Evolutionary conservation across 2,329 filamentous ascomycete species (phyloP), one percentile per base, ranked within the genome.

Genomic region (Stachybotrys elegans): DNA sequence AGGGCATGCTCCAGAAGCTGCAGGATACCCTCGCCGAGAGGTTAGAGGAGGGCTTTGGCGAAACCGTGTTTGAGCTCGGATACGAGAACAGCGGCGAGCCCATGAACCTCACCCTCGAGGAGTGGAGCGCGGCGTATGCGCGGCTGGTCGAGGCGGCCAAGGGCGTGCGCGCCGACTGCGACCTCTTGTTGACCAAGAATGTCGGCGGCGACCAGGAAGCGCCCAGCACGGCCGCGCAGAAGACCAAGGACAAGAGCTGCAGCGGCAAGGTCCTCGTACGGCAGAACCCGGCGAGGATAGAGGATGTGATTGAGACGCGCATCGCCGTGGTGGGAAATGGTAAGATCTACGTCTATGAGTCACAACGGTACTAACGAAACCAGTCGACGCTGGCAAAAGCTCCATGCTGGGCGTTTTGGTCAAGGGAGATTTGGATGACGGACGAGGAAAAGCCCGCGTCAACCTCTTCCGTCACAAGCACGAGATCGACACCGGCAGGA

Each of bases 381-480:
- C 50, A 84, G 86, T 98, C 43, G 93, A 98, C 63, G 93, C 93
- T 9, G 93, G 93, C 1, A 98, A 98, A 69, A 95, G 88, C 61
- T 97, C 93, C 22, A 86, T 97, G 79, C 73, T 98, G 3, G 93
- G 93, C 35, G 93, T 98, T 2, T 73, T 98, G 6, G 93, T 97
- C 6, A 97, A 97, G 67, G 93, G 93, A 5, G 88, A 88, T 42
- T 81, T 98, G 2, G 93, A 98, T 57, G 93, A 98, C 66, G 93
- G 93, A 14, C 80, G 93, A 59, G 93, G 93, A 12, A 92, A 88
- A 64, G 92, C 93, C 37, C 85, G 93, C 49, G 88, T 98, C 42
- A 97, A 95, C 52, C 81, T 98, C 12, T 98, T 98, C 69, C 81
- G 93, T 14, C 93, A 98, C 66, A 97, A 98, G 67, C 93, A 98